phyloP scores from a whole-genome alignment of 2,329 filamentous ascomycete genomes.

The Biscogniauxia mediterranea region DNA sequence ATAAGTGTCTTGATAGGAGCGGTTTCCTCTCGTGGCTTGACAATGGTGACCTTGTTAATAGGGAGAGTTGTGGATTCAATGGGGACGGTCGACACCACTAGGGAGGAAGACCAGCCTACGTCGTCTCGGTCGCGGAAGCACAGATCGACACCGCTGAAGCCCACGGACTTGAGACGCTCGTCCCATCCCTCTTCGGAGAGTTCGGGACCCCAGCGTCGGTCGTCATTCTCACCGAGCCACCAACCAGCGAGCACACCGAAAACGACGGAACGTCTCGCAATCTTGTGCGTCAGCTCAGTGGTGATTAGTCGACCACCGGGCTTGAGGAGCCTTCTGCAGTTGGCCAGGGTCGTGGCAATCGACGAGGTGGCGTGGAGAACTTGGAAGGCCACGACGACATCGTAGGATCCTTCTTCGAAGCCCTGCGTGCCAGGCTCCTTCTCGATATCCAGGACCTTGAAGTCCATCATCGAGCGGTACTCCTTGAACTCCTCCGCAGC shows the following conservation, averaged over 20 bases:
- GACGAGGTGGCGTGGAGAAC: constrained; percentile 32
- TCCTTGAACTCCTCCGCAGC: constrained; percentile 32
- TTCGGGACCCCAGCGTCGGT: constrained; percentile 26
- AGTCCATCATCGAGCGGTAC: constrained; percentile 29
- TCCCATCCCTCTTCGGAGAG: constrained; percentile 30
- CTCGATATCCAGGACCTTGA: constrained; percentile 31
- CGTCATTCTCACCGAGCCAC: constrained; percentile 33
- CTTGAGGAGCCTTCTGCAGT: constrained; percentile 28
- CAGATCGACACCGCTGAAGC: constrained; percentile 28
- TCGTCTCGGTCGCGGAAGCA: constrained; percentile 30
- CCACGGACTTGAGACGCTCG: constrained; percentile 24
- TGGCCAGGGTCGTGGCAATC: constrained; percentile 26
- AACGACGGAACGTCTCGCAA: constrained; percentile 29
- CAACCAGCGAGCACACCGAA: constrained; percentile 34
- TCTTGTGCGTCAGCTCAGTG: constrained; percentile 30
- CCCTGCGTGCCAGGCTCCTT: constrained; percentile 27
- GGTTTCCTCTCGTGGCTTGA: constrained; percentile 21
- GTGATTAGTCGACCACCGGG: constrained; percentile 33
- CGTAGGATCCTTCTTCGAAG: constrained; percentile 29
- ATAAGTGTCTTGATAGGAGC: constrained; percentile 18
- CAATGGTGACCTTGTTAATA: constrained; percentile 25
- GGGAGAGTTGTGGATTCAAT: constrained; percentile 17
- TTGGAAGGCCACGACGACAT: constrained; percentile 33
- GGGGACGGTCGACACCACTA: constrained; percentile 27
- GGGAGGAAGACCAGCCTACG: constrained; percentile 27